Evolutionary conservation across 73 alveolate genomes (phyloP).

Genomic region (Paramecium sexaurelia): DNA sequence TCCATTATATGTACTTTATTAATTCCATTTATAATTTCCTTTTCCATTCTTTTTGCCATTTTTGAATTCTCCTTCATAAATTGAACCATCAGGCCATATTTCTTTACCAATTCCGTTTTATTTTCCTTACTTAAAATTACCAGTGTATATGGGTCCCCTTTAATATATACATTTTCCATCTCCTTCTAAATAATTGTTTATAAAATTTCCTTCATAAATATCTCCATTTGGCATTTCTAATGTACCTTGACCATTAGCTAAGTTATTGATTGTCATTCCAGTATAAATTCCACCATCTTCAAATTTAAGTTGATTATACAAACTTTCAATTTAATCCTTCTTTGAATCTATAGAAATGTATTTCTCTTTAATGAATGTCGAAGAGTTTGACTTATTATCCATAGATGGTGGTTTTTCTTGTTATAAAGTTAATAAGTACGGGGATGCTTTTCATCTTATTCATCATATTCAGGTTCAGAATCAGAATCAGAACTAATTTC

Average conservation of each 20-base stretch:
- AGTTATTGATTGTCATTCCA: slow-evolving; percentile 75
- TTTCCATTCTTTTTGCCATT: slow-evolving; percentile 36
- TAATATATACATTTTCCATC: slow-evolving; percentile 45
- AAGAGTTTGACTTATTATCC: not conserved
- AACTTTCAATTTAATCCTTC: not conserved
- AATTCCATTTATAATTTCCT: slow-evolving; percentile 63
- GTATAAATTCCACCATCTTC: slow-evolving; percentile 70
- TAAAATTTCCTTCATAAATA: slow-evolving; percentile 81
- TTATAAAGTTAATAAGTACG: not conserved
- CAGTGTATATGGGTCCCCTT: slow-evolving; percentile 80
- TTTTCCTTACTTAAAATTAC: slow-evolving; percentile 75
- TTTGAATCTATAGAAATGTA: not conserved
- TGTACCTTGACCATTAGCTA: slow-evolving; percentile 65
- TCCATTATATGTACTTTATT: slow-evolving; percentile 62
- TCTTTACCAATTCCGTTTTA: slow-evolving; percentile 75
- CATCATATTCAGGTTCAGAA: not conserved
- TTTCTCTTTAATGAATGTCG: not conserved
- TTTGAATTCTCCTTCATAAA: slow-evolving; percentile 73
- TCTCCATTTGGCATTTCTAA: slow-evolving; percentile 83
- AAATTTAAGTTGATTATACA: not conserved
- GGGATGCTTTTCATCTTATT: not conserved
- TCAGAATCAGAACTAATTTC: slow-evolving; percentile 1
- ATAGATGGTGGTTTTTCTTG: slow-evolving; percentile 24
- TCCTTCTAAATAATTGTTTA: slow-evolving; percentile 82
- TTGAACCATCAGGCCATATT: slow-evolving; percentile 71